These are phyloP conservation scores for Vitis riparia DNA, from an alignment of 164 flowering plant genomes.

Conservation along the genomic window DNA sequence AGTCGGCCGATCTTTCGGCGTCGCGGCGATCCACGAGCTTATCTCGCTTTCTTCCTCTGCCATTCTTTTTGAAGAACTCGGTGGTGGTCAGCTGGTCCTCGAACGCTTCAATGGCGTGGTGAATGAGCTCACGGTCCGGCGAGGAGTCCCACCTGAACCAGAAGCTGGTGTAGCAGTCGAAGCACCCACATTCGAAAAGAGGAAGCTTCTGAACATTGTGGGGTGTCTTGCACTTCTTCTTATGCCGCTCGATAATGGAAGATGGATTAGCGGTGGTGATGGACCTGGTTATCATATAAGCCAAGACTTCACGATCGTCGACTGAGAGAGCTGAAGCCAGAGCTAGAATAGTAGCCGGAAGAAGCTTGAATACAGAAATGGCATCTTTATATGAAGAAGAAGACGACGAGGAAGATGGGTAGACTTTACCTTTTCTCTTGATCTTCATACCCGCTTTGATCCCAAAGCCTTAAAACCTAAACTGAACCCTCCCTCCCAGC, in stretches of 20 bases:
- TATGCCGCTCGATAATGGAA: not conserved
- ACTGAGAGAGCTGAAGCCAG: constrained; percentile 16
- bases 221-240: not conserved
- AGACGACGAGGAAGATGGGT: constrained; percentile 1
- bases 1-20: not conserved
- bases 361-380: constrained; percentile 13
- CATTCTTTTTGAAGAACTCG: not conserved
- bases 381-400: constrained; percentile 7
- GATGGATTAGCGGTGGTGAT: not conserved
- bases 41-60: constrained; percentile 6
- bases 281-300: constrained; percentile 20
- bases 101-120: constrained; percentile 21
- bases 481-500: not conserved
- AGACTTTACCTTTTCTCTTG: constrained; percentile 12
- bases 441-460: constrained; percentile 3
- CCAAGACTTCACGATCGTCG: constrained; percentile 24
- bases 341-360: constrained; percentile 18
- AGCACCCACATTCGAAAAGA: constrained; percentile 21
- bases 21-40: not conserved
- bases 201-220: not conserved
- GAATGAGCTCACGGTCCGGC: constrained; percentile 24
- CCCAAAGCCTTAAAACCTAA: not conserved
- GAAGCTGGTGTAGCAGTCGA: constrained; percentile 24
- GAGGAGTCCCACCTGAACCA: constrained; percentile 28
- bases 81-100: constrained; percentile 9